Percentiles rank a stretch among this genome's conserved stretches.
phyloP scores from a whole-genome alignment of 2,329 filamentous ascomycete species.

The Cladosporium sp. region DNA sequence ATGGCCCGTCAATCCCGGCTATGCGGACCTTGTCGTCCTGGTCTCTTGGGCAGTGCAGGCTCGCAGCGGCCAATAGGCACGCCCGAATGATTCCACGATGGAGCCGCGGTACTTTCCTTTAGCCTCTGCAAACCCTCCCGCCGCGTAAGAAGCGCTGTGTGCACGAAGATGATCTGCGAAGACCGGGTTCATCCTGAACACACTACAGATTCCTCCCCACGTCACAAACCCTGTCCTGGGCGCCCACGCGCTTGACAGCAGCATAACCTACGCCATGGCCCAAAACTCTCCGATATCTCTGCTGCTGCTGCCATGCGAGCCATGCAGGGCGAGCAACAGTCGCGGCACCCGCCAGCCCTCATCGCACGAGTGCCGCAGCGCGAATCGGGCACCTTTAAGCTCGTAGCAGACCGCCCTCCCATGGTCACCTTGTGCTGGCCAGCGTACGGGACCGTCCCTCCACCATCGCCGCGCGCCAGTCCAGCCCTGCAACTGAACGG shows the following conservation, averaged over 20 bases:
- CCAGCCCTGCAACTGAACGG: slow-evolving; percentile 10
- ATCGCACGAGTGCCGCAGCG: slow-evolving; percentile 2
- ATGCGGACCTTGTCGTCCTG: slow-evolving; percentile 5
- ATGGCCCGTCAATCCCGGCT: background rate
- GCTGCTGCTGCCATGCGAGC: background rate
- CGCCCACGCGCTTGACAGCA: slow-evolving; percentile 18
- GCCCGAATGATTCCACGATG: slow-evolving; percentile 5
- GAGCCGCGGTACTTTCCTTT: slow-evolving; percentile 19
- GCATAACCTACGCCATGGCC: slow-evolving; percentile 6
- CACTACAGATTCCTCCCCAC: slow-evolving; percentile 8
- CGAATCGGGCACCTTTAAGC: background rate
- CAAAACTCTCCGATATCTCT: slow-evolving; percentile 11
- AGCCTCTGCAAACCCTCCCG: slow-evolving; percentile 14
- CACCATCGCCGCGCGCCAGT: background rate
- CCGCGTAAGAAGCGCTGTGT: slow-evolving; percentile 9
- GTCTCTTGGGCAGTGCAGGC: background rate
- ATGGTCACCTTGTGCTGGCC: background rate
- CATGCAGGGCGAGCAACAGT: background rate
- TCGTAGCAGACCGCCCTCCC: background rate
- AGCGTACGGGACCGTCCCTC: background rate
- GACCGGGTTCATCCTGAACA: slow-evolving; percentile 19
- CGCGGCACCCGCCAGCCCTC: background rate
- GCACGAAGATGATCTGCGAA: slow-evolving; percentile 15
- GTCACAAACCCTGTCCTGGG: slow-evolving; percentile 15
- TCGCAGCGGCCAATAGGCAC: slow-evolving; percentile 3